Evolutionary conservation across 108 stramenopile species (phyloP), one percentile per base, ranked within the genome.

Genomic region (Nitzschia putrida): DNA sequence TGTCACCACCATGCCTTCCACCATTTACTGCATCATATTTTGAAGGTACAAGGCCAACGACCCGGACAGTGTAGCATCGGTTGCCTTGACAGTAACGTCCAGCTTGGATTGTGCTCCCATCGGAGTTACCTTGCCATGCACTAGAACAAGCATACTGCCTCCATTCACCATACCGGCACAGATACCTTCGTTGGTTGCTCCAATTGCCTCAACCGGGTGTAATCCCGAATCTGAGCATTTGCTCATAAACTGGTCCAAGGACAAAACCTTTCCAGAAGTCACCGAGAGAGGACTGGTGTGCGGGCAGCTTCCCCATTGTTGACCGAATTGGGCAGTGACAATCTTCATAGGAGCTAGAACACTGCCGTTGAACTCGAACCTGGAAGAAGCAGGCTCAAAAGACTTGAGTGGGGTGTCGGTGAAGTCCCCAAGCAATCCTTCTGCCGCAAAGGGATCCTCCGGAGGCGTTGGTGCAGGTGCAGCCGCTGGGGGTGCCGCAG

Each of bases 291-390:
- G 86, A 58, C 82, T 80, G 49, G 82, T 84, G 9, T 79, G 82
- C 18, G 86, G 66, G 57, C 86, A 88, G 41, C 58, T 59, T 6
- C 96, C 93, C 97, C 97, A 98, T 42, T 84, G 72, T 58, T 84
- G 74, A 54, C 97, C 97, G 56, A 98, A 98, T 66, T 95, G 93
- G 20, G 88, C 81, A 0, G 97, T 98, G 38, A 77, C 88, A 63
- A 98, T 95, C 41, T 63, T 52, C 42, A 96, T 78, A 24, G 97
- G 97, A 22, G 83, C 80, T 66, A 97, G 72, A 4, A 69, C 39
- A 14, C 63, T 51, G 24, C 92, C 92, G 57, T 87, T 86, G 79
- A 80, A 89, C 59, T 87, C 87, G 69, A 92, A 97, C 40, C 83
- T 91, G 39, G 82, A 61, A 25, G 82, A 42, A 23, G 74, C 60